These are phyloP conservation scores for Leccinum variicolor DNA, from an alignment of 768 basidiomycete species.

Conservation along the genomic window DNA sequence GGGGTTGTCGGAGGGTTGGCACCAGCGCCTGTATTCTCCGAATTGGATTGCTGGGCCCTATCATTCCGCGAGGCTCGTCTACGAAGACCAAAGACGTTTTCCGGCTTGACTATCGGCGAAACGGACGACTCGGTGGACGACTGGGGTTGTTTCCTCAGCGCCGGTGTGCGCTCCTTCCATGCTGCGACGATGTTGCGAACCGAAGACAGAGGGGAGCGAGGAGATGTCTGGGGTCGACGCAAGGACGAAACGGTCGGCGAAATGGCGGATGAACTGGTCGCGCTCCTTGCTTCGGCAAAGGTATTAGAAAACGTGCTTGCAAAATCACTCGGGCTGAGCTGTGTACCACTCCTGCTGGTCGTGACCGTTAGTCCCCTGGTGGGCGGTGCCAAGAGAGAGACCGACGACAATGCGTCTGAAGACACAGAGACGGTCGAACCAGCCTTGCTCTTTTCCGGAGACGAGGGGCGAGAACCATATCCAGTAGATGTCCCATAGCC, in stretches of 20 bases:
- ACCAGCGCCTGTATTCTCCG: conserved; percentile 8
- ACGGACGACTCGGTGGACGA: conserved; percentile 38
- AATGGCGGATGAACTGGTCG: conserved; percentile 24
- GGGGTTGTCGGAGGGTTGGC: conserved; percentile 22
- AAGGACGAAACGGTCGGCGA: conserved; percentile 49
- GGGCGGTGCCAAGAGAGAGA: conserved; percentile 50
- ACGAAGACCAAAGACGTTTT: conserved; percentile 34
- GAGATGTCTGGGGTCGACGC: conserved; percentile 61
- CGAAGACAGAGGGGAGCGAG: conserved; percentile 67
- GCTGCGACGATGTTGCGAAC: conserved; percentile 76
- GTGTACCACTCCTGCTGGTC: conserved; percentile 27
- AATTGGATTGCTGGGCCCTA: conserved; percentile 10
- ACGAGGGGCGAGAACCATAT: conserved; percentile 43
- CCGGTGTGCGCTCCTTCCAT: conserved; percentile 76
- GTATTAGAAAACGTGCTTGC: conserved; percentile 37
- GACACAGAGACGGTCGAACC: conserved; percentile 31
- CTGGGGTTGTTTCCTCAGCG: conserved; percentile 30
- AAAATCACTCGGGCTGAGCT: conserved; percentile 35
- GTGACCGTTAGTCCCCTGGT: conserved; percentile 31
- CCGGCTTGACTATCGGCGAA: conserved; percentile 32
- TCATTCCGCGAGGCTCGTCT: conserved; percentile 30
- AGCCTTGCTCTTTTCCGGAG: conserved; percentile 43
- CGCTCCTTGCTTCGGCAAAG: conserved; percentile 36
- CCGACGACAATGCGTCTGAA: conserved; percentile 28
- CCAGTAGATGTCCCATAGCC: conserved; percentile 29